phyloP scores from a whole-genome alignment of 148 eudicot genomes.

The Dianthus caryophyllus region DNA sequence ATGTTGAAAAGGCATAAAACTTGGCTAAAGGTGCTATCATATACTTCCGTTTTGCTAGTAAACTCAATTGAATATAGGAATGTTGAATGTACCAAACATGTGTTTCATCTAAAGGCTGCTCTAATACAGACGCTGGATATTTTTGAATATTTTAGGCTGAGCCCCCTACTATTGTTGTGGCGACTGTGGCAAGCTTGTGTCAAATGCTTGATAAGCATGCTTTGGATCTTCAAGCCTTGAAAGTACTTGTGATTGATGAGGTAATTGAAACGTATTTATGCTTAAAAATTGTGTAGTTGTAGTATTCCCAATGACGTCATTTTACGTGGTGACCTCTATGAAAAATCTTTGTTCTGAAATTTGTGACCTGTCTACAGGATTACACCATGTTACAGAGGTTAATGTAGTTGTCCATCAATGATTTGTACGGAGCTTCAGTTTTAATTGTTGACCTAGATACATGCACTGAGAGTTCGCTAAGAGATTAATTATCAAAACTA shows the following conservation, averaged over 20 bases:
- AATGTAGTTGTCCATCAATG: background rate
- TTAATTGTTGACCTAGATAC: background rate
- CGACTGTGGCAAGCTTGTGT: slow-evolving; percentile 79
- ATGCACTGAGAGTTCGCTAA: background rate
- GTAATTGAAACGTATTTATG: slow-evolving; percentile 29
- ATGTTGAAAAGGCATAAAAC: slow-evolving; percentile 75
- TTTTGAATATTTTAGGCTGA: slow-evolving; percentile 53
- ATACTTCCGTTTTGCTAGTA: background rate
- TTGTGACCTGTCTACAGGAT: background rate
- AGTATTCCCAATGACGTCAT: background rate
- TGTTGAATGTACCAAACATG: background rate
- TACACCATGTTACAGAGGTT: background rate
- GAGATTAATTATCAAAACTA: too few species aligned
- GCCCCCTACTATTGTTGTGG: slow-evolving; percentile 84
- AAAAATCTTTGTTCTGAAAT: background rate
- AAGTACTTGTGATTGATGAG: slow-evolving; percentile 88
- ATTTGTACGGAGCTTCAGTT: background rate
- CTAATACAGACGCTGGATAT: slow-evolving; percentile 1
- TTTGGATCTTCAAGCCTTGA: slow-evolving; percentile 59
- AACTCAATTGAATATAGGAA: background rate
- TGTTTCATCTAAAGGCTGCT: background rate
- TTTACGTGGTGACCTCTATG: background rate
- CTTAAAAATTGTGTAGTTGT: background rate
- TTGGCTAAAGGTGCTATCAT: slow-evolving; percentile 79
- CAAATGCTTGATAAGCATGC: slow-evolving; percentile 78